phyloP scores from a whole-genome alignment of 2,329 filamentous ascomycete species.

The Alternaria conjuncta region DNA sequence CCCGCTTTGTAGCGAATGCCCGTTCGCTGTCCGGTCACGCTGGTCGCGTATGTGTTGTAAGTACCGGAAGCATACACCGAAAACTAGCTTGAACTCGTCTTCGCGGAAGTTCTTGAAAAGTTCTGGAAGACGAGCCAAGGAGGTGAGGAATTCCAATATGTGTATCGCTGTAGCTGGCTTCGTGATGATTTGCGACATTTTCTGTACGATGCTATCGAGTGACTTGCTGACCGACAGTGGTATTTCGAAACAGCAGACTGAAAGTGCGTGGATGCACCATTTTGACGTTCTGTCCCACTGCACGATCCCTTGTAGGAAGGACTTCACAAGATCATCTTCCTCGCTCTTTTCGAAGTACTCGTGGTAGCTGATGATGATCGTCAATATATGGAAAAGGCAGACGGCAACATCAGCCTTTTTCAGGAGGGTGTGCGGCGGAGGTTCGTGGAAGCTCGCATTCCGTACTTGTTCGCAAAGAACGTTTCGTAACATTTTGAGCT shows the following conservation, averaged over 20 bases:
- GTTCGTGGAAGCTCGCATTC: conserved; percentile 78
- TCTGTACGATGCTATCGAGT: conserved; percentile 83
- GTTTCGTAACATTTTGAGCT: conserved; percentile 77
- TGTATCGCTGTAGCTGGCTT: conserved; percentile 91
- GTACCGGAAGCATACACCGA: conserved; percentile 94
- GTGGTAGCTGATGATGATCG: conserved; percentile 90
- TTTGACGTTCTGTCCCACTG: conserved; percentile 87
- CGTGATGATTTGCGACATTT: conserved; percentile 95
- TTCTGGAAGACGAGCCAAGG: conserved; percentile 81
- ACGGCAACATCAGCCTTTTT: conserved; percentile 88
- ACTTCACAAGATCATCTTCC: conserved; percentile 85
- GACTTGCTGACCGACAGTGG: conserved; percentile 86
- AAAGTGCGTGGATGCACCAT: conserved; percentile 91
- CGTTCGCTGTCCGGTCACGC: conserved; percentile 48
- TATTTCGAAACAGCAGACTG: conserved; percentile 93
- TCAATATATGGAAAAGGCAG: conserved; percentile 85
- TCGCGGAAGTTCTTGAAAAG: conserved; percentile 88
- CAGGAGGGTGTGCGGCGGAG: conserved; percentile 77
- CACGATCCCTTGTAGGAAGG: conserved; percentile 84
- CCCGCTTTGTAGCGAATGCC: conserved; percentile 38
- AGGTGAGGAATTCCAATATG: conserved; percentile 93
- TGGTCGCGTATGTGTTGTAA: conserved; percentile 83
- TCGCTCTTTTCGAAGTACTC: conserved; percentile 82
- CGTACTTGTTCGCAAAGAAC: conserved; percentile 84
- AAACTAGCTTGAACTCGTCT: conserved; percentile 91